Evolutionary conservation across 1,139 yeast genomes (phyloP), one percentile per base, ranked within the genome.

Genomic region (Zygosaccharomyces sapae): DNA sequence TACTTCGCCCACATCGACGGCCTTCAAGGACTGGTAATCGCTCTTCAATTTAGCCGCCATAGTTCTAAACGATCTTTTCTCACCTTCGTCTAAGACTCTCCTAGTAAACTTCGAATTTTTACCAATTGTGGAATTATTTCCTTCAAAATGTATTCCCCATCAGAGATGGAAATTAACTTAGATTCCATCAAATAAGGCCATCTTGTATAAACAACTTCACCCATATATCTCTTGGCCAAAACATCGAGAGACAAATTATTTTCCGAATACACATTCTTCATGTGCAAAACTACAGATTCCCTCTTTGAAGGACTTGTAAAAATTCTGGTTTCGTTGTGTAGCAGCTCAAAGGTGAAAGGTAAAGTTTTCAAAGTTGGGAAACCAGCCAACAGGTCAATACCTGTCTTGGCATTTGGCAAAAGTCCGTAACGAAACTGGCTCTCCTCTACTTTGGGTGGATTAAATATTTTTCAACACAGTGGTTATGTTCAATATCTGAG

Each of bases 181-280:
- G 90, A 86, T 67, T 92, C 97, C 55, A 83, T 77, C 56, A 92
- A 72, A 63, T 81, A 88, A 24, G 99, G 99, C 94, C 96, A 92
- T 56, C 83, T 81, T 13, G 86, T 78, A 63, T 82, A 89, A 6
- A 86, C 84, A 45, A 79, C 68, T 50, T 79, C 75, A 46, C 80
- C 81, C 46, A 83, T 61, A 50, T 75, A 77, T 55, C 80, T 74
- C 49, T 78, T 76, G 22, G 89, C 83, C 56, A 87, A 75, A 42
- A 75, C 74, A 8, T 72, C 74, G 37, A 71, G 51, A 18, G 73
- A 67, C 38, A 67, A 52, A 33, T 61, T 59, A 10, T 57, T 58
- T 48, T 75, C 85, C 39, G 75, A 75, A 44, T 75, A 77, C 0
- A 79, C 66, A 60, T 86, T 79, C 34, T 75, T 72, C 36, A 90